Evolutionary conservation across 768 basidiomycete species (phyloP), one percentile per base, ranked within the genome.

Genomic region (Grammothele lineata): DNA sequence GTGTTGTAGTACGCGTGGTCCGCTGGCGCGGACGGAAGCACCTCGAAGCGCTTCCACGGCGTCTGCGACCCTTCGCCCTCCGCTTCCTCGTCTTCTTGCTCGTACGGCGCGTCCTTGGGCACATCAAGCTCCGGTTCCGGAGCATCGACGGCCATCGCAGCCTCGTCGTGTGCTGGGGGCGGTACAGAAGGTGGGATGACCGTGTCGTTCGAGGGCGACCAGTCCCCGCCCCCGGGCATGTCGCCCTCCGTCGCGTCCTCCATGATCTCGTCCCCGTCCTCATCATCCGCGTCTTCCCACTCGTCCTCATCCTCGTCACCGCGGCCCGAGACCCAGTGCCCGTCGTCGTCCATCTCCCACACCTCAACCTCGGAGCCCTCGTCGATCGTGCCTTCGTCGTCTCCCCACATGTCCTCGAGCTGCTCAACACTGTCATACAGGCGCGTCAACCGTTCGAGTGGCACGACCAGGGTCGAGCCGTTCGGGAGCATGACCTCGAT

Each of bases 391-490:
- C 51, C 57, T 23, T 62, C 60, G 23, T 69, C 70, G 27, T 73
- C 78, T 35, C 71, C 74, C 79, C 81, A 85, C 22, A 76, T 62
- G 43, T 81, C 81, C 51, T 88, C 85, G 7, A 88, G 72, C 59
- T 87, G 87, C 43, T 92, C 90, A 32, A 87, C 71, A 19, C 84
- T 86, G 64, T 92, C 92, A 51, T 87, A 83, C 32, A 96, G 66
- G 53, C 82, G 76, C 9, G 85, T 89, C 39, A 94, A 63, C 19
- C 83, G 77, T 45, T 82, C 73, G 42, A 93, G 60, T 3, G 84
- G 78, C 45, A 87, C 80, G 10, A 69, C 62, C 17, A 64, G 64
- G 2, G 67, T 63, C 11, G 66, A 62, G 39, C 70, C 72, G 55
- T 82, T 78, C 12, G 90, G 82, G 48, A 92, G 76, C 24, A 76